Evolutionary conservation across 2,329 filamentous ascomycete species (phyloP).

Genomic region (Penicillium janthinellum): DNA sequence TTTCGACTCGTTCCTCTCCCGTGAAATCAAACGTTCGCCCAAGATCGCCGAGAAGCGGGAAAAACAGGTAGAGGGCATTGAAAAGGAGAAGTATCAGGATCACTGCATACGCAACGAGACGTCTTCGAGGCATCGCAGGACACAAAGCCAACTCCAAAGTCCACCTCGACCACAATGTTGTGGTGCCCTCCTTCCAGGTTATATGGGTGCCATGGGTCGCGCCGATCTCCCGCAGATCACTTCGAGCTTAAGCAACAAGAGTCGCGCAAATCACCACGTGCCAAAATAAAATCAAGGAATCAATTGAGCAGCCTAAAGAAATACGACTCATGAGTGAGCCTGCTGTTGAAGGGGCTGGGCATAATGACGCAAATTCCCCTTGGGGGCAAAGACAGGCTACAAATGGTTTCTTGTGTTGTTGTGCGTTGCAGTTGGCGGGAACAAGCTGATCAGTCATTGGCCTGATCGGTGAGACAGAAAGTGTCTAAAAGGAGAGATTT

Average conservation of each 20-base stretch:
- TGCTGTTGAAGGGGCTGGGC: not conserved
- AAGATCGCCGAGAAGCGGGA: not conserved
- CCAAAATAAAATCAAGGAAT: not conserved
- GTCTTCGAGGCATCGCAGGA: not conserved
- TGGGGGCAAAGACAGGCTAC: not conserved
- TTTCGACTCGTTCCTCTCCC: constrained; percentile 4
- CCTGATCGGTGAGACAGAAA: not conserved
- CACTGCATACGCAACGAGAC: not conserved
- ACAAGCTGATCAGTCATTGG: not conserved
- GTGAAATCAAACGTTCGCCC: not conserved
- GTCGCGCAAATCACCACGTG: not conserved
- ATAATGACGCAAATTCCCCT: not conserved
- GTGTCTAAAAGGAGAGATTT: not conserved
- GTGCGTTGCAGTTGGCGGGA: not conserved
- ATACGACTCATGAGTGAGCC: not conserved
- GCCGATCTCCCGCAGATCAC: not conserved
- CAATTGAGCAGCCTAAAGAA: not conserved
- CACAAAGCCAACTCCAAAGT: not conserved
- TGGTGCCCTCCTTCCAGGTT: not conserved
- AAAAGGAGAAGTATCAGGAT: not conserved
- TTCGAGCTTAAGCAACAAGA: not conserved
- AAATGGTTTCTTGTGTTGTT: not conserved
- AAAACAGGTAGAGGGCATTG: not conserved
- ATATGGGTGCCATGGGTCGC: not conserved
- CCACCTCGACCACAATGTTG: not conserved